Base-by-base conservation (phyloP, 495 filamentous ascomycete species). In the Penicillium daleae region DNA sequence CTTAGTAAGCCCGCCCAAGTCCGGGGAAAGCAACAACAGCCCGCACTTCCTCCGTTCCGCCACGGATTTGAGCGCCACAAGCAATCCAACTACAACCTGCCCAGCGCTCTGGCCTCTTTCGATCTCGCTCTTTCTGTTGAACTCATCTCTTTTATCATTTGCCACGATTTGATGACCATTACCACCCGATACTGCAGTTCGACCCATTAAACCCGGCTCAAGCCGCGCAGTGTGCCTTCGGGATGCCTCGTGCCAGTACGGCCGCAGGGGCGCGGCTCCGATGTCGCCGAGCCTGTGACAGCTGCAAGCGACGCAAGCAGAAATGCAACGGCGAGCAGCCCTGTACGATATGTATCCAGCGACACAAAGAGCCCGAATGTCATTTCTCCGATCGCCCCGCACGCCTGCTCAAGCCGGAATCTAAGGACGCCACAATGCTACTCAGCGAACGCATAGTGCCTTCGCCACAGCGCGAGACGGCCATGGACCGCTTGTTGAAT, bases 231-330 rank as follows among this genome's bases (percentile, higher is more conserved):
- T 39, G 24, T 44, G 50, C 60, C 48, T 55, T 19, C 53, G 39
- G n/a, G 15, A 80, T 80, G 78, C 78, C 76, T 65, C 69, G 73
- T 50, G 76, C 73, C 19, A 77, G 66, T 57, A 71, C 72, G 3
- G 61, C 69, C 13, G 66, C 76, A 12, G 74, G 76, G 15, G 71
- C 70, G 21, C 74, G 78, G 4, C 74, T 79, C 46, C 76, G 78
- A 27, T 78, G 75, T 61, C 67, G 75, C 54, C 67, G 76, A 62
- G 90, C 90, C 39, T 92, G 90, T 74, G 87, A 91, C 65, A 88
- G 85, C 67, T 92, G 90, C 78, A 92, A 92, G 78, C 80, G 87
- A 57, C 83, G 90, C 66, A 92, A 92, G 75, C 89, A 91, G 76
- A 91, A 91, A 83, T 91, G 89, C 75, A 89, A 92, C 74, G 89